Evolutionary conservation across 2,329 filamentous ascomycete genomes (phyloP), one percentile per base, ranked within the genome.

Genomic region (Ceratocystis smalleyi): DNA sequence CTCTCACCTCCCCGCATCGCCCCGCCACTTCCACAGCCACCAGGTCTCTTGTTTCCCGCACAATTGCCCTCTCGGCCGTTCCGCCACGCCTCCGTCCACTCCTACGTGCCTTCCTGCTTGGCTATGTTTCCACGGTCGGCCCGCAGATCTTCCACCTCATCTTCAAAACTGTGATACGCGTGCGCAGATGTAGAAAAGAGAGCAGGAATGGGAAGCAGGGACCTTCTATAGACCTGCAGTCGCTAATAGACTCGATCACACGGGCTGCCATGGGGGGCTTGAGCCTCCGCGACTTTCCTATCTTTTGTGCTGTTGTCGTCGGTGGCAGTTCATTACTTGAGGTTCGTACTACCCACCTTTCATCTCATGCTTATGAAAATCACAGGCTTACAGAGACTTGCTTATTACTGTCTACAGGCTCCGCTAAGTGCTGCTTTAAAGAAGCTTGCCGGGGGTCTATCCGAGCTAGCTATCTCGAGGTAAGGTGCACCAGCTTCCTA

Each of bases 281-380:
- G 17, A 80, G 82, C 55, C 73, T 75, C 64, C 78, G 79, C 66
- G 77, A 82, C 7, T 86, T 86, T 69, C 82, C 83, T 54, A 76
- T 82, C 3, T 86, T 86, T 70, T 86, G 83, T 70, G 83, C 82
- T 6, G 75, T 77, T 5, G 73, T 86, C 8, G 79, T 82, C 47
- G 83, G 83, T 43, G 82, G 83, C 47, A 80, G 79, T 67, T 83
- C 82, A 27, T 71, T 85, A n/a, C 70, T 85, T n/a, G 78, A 84
- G 76, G 82, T 81, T 47, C 7, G 61, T 67, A 55, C 51, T 55
- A 55, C 51, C 22, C 51, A 27, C 51, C 7, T 32, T 15, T 15
- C 2, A 15, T 51, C 22, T n/a, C 35, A 47, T 47, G 43, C 27
- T 15, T 65, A 30, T 47, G 24, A 27, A 10, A 57, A 43, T 17